Evolutionary conservation across 352 stramenopile species (phyloP), one percentile per base, ranked within the genome.

Genomic region (Globisporangium solare): DNA sequence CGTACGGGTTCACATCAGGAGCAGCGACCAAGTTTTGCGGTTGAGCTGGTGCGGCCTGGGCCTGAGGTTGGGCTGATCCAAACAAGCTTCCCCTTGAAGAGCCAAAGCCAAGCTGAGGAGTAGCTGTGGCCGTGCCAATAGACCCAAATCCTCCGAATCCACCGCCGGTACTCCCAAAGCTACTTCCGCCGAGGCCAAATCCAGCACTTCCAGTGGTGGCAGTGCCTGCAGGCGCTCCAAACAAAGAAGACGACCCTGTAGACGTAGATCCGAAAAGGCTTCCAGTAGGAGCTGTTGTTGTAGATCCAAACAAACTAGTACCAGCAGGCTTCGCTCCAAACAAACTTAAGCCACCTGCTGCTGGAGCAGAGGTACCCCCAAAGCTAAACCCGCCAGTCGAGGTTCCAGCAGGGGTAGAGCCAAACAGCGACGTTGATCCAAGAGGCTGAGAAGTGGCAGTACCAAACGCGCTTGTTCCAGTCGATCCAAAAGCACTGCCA

Each of bases 1-100:
- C 78, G 47, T 89, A 90, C 8, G 78, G 80, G 53, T 88, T 76
- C 12, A 69, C 69, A 43, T 89, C 75, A 5, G 79, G 74, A 6
- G 64, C 64, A 45, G 80, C 78, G 14, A 86, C 64, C 35, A 91
- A 49, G 6, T 57, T 68, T 27, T 66, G 48, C 15, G 74, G 62
- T 35, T 74, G 63, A 0, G 76, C 75, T 39, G 78, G 72, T 46
- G 79, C 80, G 15, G 84, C 73, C 54, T 84, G 70, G 6, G 68
- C 79, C 15, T 79, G 67, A 31, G 75, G 76, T 32, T 80, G 71
- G 11, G 69, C 41, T 20, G 58, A 21, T 20, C 54, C 60, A 15
- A 66, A 66, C n/a, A 63, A 12, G 13, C 47, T 63, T 20, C 60
- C 47, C 5, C 41, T 41, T 10, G 57, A 43, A n/a, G 50, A 58